Evolutionary conservation across 306 rosid species (phyloP).

Genomic region (Sophora flavescens): DNA sequence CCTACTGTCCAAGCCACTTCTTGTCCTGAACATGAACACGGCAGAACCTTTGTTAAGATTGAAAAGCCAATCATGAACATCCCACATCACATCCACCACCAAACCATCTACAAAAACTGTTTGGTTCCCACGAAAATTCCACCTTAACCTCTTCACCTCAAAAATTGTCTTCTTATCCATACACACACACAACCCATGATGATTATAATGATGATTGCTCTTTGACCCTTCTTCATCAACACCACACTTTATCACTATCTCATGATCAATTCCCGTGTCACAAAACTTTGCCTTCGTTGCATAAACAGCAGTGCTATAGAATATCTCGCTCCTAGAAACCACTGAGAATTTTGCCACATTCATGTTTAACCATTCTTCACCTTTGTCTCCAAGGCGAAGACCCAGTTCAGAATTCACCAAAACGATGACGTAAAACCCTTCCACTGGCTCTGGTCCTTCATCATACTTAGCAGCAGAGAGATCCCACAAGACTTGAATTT

Average conservation of each 20-base stretch:
- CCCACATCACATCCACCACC: constrained; percentile 97
- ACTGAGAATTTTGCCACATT: constrained; percentile 43
- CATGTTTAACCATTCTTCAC: constrained; percentile 31
- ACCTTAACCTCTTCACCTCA: constrained; percentile 73
- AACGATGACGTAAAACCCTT: constrained; percentile 63
- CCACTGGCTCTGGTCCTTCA: constrained; percentile 70
- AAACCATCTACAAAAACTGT: constrained; percentile 83
- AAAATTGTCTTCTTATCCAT: constrained; percentile 72
- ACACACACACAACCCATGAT: constrained; percentile 53
- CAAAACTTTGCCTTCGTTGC: constrained; percentile 70
- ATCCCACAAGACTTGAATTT: constrained; percentile 72
- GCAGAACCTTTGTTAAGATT: constrained; percentile 57
- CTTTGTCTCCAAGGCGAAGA: constrained; percentile 67
- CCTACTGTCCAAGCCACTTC: constrained; percentile 82
- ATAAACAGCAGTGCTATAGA: constrained; percentile 55
- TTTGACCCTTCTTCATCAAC: constrained; percentile 52
- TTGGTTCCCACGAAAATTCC: constrained; percentile 97
- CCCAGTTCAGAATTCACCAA: constrained; percentile 64
- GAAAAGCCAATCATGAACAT: constrained; percentile 89
- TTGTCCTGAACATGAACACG: constrained; percentile 84
- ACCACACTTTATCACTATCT: constrained; percentile 69
- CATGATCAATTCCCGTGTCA: constrained; percentile 63
- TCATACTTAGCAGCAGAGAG: constrained; percentile 64
- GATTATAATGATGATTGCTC: constrained; percentile 9
- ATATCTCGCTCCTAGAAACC: constrained; percentile 70